Evolutionary conservation across 1,139 yeast species (phyloP).

Genomic region (Blastobotrys elegans): DNA sequence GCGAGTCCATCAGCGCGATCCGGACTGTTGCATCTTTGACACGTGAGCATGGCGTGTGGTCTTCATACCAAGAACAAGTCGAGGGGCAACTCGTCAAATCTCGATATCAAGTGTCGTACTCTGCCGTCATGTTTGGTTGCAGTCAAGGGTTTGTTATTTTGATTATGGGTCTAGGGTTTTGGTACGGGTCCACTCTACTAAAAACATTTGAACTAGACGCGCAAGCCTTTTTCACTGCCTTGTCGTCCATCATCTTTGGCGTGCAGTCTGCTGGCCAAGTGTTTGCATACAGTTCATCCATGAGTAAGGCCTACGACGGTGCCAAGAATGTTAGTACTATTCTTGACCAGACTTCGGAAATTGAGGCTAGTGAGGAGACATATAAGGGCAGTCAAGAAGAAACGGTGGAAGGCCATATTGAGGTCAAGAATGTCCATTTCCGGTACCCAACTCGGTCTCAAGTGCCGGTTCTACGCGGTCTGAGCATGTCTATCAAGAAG

Average conservation of each 20-base stretch:
- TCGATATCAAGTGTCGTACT: constrained; percentile 26
- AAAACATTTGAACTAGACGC: constrained; percentile 26
- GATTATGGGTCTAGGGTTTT: constrained; percentile 37
- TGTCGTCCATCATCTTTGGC: constrained; percentile 62
- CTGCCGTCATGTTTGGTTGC: constrained; percentile 32
- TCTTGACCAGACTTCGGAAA: constrained; percentile 58
- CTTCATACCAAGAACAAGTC: constrained; percentile 28
- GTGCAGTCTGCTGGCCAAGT: constrained; percentile 83
- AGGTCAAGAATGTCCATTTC: constrained; percentile 61
- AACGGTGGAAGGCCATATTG: constrained; percentile 49
- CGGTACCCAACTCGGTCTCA: constrained; percentile 81
- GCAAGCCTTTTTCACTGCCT: constrained; percentile 36
- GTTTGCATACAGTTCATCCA: constrained; percentile 82
- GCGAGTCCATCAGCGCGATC: constrained; percentile 35
- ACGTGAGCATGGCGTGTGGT: constrained; percentile 34
- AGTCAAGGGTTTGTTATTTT: constrained; percentile 37
- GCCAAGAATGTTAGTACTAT: constrained; percentile 76
- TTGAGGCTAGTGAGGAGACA: constrained; percentile 42
- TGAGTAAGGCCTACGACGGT: constrained; percentile 45
- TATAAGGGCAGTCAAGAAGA: constrained; percentile 51
- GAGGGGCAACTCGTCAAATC: constrained; percentile 30
- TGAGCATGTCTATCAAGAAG: constrained; percentile 59
- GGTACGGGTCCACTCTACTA: constrained; percentile 37
- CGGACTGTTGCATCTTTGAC: constrained; percentile 37
- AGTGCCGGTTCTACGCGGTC: constrained; percentile 60